Evolutionary conservation across 2,329 filamentous ascomycete species (phyloP), one percentile per base, ranked within the genome.

Genomic region (Myriosclerotinia duriaeana): DNA sequence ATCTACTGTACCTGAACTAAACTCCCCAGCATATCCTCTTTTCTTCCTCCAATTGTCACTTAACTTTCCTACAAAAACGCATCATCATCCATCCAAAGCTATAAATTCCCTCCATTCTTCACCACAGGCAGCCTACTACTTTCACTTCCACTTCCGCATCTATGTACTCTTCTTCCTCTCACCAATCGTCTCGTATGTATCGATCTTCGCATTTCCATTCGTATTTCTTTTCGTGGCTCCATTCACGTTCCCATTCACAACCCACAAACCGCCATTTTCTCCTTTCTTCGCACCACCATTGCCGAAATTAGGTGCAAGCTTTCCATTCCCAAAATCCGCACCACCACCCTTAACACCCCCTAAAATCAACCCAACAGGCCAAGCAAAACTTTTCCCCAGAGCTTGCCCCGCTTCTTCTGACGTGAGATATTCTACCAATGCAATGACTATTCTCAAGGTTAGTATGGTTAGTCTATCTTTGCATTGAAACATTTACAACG

Each of bases 401-500:
- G 72, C 67, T 55, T 75, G 64, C 0, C 72, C 75, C 42, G 71
- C 74, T 50, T 76, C 74, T 58, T 72, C 72, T 2, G 75, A 76
- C 2, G 76, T 76, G 38, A 77, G 71, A 52, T 77, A 76, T 62
- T 77, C 74, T 34, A 77, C 71, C 11, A 77, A 66, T 53, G 74
- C 73, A 44, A 75, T 74, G 67, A 76, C 73, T 75, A 42, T 40
- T 46, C 56, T 67, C 69, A 59, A 71, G 67, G 53, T 68, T 50
- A 42, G 40, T 26, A 5, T 26, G 6, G 12, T 5, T n/a, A 22
- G 3, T 48, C 8, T 3, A 3, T 3, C 9, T 20, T 22, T 5
- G 20, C 46, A 7, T 22, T n/a, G 46, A 5, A 11, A 48, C 2
- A 3, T n/a, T 48, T 8, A 20, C 6, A 17, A 46, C 11, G 9